phyloP scores from a whole-genome alignment of 768 basidiomycete genomes.

The Multifurca ochricompacta region DNA sequence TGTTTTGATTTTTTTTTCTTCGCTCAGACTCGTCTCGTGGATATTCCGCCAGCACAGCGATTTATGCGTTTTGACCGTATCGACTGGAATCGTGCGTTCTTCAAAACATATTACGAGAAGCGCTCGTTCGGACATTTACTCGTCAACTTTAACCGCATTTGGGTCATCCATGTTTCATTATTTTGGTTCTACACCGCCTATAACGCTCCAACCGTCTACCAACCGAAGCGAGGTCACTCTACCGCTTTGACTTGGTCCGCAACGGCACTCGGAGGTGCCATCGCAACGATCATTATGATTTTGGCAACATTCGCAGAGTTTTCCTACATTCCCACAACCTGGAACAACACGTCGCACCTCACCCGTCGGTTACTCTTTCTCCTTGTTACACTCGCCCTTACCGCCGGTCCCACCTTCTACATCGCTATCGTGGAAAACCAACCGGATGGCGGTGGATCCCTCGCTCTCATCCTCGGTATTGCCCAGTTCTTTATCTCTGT shows the following conservation, averaged over 20 bases:
- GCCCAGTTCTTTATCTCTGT: constrained; percentile 95
- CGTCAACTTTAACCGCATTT: constrained; percentile 99
- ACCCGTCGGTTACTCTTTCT: constrained; percentile 88
- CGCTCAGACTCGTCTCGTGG: constrained; percentile 76
- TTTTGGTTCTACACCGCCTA: constrained; percentile 96
- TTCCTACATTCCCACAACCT: constrained; percentile 95
- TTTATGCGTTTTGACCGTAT: constrained; percentile 97
- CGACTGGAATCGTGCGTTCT: constrained; percentile 94
- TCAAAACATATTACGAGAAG: constrained; percentile 98
- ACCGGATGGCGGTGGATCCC: constrained; percentile 48
- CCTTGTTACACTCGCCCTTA: constrained; percentile 81
- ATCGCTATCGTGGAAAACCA: constrained; percentile 72
- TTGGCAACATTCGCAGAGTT: constrained; percentile 91
- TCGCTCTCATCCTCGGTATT: constrained; percentile 89
- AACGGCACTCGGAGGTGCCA: constrained; percentile 88
- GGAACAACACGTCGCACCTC: constrained; percentile 97
- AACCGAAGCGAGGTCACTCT: constrained; percentile 41
- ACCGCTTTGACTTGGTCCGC: constrained; percentile 89
- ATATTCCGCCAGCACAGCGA: constrained; percentile 82
- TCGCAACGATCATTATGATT: constrained; percentile 96
- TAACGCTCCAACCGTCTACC: constrained; percentile 84
- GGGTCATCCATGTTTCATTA: constrained; percentile 93
- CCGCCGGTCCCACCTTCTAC: constrained; percentile 91
- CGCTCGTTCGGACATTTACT: constrained; percentile 94
- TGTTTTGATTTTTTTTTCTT: neutral